Evolutionary conservation across 116 monocot genomes (phyloP).

Genomic region (Dioscorea cayenensis): DNA sequence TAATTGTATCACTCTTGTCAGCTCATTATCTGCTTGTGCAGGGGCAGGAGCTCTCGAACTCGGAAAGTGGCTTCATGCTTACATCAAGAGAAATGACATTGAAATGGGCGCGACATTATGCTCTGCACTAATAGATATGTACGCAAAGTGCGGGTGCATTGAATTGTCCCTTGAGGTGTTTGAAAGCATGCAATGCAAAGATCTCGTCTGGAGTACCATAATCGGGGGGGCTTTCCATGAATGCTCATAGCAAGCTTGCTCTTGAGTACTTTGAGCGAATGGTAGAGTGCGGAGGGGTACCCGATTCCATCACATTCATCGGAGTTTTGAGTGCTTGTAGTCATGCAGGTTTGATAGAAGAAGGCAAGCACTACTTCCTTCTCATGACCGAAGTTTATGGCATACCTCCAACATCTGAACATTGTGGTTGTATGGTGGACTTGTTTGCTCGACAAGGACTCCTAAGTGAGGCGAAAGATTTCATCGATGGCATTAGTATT

Average conservation of each 20-base stretch:
- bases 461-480: constrained; percentile 5
- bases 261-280: constrained; percentile 17
- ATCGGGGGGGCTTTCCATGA: constrained; percentile 15
- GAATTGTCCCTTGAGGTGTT: constrained; percentile 17
- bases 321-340: constrained; percentile 19
- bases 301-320: constrained; percentile 18
- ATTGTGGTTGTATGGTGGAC: constrained; percentile 25
- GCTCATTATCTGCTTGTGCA: constrained; percentile 18
- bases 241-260: constrained; percentile 11
- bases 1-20: constrained; percentile 14
- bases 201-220: constrained; percentile 22
- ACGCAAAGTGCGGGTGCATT: constrained; percentile 19
- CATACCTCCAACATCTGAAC: constrained; percentile 20
- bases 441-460: constrained; percentile 6
- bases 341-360: constrained; percentile 18
- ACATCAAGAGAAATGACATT: constrained; percentile 15
- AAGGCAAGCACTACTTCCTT: constrained; percentile 16
- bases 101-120: constrained; percentile 7
- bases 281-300: constrained; percentile 3
- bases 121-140: constrained; percentile 21
- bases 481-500: not conserved
- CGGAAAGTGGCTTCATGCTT: constrained; percentile 20
- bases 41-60: constrained; percentile 14
- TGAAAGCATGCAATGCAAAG: constrained; percentile 1
- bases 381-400: constrained; percentile 16